phyloP scores from a whole-genome alignment of 495 filamentous ascomycete species.

The Penicillium goetzii region DNA sequence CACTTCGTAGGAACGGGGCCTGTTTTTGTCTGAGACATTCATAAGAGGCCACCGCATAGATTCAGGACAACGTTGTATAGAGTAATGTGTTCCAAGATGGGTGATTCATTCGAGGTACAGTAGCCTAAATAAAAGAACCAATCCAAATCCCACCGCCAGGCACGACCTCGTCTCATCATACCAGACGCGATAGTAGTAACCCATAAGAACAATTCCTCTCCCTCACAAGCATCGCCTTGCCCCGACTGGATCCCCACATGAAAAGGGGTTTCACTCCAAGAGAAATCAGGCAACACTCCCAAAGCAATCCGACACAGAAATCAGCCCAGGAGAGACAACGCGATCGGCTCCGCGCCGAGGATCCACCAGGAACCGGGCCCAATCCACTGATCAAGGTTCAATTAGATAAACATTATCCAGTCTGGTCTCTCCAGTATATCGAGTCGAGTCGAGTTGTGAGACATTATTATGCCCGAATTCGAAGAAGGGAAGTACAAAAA shows the following conservation, averaged over 20 bases:
- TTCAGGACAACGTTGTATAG: not conserved
- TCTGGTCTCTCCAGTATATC: not conserved
- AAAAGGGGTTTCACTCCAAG: not conserved
- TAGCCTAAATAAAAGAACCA: not conserved
- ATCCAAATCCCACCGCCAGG: not conserved
- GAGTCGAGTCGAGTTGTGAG: not conserved
- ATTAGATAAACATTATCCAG: slow-evolving; percentile 11
- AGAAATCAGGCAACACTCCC: not conserved
- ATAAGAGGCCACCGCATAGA: not conserved
- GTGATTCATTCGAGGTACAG: slow-evolving; percentile 4
- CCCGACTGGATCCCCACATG: too few relatives aligned
- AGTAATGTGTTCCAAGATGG: not conserved
- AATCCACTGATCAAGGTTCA: not conserved
- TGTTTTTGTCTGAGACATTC: not conserved
- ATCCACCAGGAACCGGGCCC: not conserved
- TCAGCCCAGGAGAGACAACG: not conserved
- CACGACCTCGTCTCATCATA: not conserved
- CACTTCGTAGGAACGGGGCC: not conserved
- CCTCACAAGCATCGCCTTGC: too few relatives aligned
- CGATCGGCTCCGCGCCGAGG: not conserved
- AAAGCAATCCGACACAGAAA: not conserved
- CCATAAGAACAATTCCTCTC: too few relatives aligned
- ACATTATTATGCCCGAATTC: not conserved
- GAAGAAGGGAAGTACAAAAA: not conserved
- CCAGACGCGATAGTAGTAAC: too few relatives aligned